Conservation (phyloP, 352 stramenopile genomes). For the Phytophthora melonis region DNA sequence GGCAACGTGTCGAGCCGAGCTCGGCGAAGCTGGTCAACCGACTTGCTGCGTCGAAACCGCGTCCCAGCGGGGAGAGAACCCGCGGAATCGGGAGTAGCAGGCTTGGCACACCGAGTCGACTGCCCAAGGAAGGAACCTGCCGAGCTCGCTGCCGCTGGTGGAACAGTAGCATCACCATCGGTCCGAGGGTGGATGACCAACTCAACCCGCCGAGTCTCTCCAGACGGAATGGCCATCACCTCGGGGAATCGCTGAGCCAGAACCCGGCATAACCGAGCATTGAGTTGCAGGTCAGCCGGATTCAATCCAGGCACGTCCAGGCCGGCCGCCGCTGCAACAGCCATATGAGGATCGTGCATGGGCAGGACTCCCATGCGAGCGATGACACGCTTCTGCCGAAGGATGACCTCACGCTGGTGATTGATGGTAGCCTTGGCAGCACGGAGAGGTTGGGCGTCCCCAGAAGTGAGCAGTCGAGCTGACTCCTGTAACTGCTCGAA, state of each 20-base stretch:
- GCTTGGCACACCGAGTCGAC: no score
- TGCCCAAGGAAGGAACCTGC: not conserved
- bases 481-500: not conserved
- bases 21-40: not conserved
- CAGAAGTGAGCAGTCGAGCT: not conserved
- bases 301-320: not conserved
- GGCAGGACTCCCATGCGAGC: not conserved
- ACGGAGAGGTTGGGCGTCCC: not conserved
- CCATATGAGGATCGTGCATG: not conserved
- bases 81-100: no score
- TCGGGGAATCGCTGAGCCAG: not conserved
- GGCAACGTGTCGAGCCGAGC: not conserved
- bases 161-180: not conserved
- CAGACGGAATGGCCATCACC: not conserved
- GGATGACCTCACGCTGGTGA: not conserved
- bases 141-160: not conserved
- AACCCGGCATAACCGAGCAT: not conserved
- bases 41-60: no score
- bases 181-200: not conserved
- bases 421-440: not conserved
- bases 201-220: not conserved
- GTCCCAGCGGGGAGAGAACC: no score
- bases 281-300: not conserved
- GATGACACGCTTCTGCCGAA: not conserved
- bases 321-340: not conserved